phyloP scores from a whole-genome alignment of 1,284 basidiomycete genomes.

The Meira miltonrushii region DNA sequence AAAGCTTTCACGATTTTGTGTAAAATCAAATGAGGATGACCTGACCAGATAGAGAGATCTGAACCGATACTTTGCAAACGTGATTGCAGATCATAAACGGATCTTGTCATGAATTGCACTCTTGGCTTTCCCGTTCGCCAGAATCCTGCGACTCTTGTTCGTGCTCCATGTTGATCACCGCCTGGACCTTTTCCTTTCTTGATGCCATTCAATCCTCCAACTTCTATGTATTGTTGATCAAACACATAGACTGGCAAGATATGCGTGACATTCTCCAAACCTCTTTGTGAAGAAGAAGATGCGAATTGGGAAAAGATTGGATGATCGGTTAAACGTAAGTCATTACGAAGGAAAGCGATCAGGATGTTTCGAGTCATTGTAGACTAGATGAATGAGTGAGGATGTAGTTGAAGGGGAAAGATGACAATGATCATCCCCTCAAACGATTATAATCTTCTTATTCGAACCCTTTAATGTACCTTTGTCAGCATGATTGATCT shows the following conservation, averaged over 20 bases:
- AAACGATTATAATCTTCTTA: too few species aligned
- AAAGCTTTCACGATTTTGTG: slow-evolving; percentile 53
- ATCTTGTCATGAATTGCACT: slow-evolving; percentile 31
- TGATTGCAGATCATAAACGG: slow-evolving; percentile 33
- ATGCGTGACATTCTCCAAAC: slow-evolving; percentile 34
- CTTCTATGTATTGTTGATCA: slow-evolving; percentile 35
- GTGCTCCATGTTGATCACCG: slow-evolving; percentile 22
- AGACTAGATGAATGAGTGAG: neutral
- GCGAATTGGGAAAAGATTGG: slow-evolving; percentile 26
- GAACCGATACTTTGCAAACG: slow-evolving; percentile 21
- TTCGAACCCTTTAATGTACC: too few species aligned
- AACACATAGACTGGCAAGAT: slow-evolving; percentile 40
- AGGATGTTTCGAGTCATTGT: slow-evolving; percentile 16
- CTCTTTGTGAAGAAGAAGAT: neutral
- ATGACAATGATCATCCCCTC: too few species aligned
- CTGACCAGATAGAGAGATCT: slow-evolving; percentile 37
- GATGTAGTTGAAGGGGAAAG: neutral
- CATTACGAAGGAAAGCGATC: slow-evolving; percentile 28
- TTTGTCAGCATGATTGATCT: too few species aligned
- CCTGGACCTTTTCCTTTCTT: slow-evolving; percentile 19
- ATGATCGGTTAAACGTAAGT: slow-evolving; percentile 41
- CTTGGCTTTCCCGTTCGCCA: slow-evolving; percentile 36
- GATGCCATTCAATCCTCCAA: slow-evolving; percentile 29
- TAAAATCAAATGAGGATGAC: slow-evolving; percentile 32
- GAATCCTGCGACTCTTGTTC: slow-evolving; percentile 27